A percentile compares a stretch with the other conserved stretches of the same genome.
Conservation (phyloP, 208 protist species). For the Borovskyia barvae region DNA sequence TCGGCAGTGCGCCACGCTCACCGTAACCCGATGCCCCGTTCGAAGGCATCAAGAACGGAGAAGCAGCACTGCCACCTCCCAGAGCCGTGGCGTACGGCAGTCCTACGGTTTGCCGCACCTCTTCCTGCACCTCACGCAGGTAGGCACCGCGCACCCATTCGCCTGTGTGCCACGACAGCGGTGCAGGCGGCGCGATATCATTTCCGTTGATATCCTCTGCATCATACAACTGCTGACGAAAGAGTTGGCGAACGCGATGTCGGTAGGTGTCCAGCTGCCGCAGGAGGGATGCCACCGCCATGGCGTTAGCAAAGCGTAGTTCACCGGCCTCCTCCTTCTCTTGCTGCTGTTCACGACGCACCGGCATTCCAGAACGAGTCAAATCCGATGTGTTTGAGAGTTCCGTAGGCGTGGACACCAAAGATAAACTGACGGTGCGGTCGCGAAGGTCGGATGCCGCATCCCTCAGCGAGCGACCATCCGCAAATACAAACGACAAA, state of each 20-base stretch:
- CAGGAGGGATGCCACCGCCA: slow-evolving; percentile 37
- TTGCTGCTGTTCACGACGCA: too few species aligned
- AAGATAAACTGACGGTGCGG: background rate
- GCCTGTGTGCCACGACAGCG: slow-evolving; percentile 12
- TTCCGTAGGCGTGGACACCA: background rate
- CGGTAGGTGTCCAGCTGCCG: slow-evolving; percentile 67
- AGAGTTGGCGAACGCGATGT: slow-evolving; percentile 41
- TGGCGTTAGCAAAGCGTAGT: slow-evolving; percentile 6
- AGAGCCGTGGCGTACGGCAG: slow-evolving; percentile 25
- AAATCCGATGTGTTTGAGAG: too few species aligned
- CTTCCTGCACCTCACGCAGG: slow-evolving; percentile 43
- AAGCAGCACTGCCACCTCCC: background rate
- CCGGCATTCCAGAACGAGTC: background rate
- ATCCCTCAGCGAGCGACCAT: background rate
- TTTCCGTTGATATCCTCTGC: slow-evolving; percentile 81
- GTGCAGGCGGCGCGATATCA: slow-evolving; percentile 9
- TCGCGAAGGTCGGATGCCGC: background rate
- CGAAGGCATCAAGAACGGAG: slow-evolving; percentile 4
- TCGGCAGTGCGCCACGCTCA: background rate
- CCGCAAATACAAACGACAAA: slow-evolving; percentile 20
- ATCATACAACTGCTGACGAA: slow-evolving; percentile 86
- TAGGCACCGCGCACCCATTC: slow-evolving; percentile 25
- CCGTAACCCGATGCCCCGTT: background rate
- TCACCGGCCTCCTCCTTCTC: too few species aligned
- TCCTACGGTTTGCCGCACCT: slow-evolving; percentile 50